Evolutionary conservation across 192 early-diverging fungal species (phyloP).

Genomic region (Umbelopsis sp.): DNA sequence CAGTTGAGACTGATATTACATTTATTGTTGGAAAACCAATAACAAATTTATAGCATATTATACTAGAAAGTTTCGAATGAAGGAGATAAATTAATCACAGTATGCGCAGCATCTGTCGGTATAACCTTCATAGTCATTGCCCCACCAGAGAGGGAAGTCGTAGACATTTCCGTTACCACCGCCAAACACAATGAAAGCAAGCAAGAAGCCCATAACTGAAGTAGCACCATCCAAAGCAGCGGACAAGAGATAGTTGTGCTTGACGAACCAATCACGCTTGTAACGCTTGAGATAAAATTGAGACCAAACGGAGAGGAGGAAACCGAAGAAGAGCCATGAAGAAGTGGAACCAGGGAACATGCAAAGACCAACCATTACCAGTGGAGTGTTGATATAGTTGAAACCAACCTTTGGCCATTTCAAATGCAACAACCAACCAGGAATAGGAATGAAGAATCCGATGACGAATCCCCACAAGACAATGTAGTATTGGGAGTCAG

Average conservation of each 20-base stretch:
- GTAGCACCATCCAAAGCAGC: constrained; percentile 67
- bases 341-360: constrained; percentile 31
- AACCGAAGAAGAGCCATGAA: constrained; percentile 43
- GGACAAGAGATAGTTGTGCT: constrained; percentile 71
- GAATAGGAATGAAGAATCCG: constrained; percentile 51
- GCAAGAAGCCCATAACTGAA: constrained; percentile 42
- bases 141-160: constrained; percentile 39
- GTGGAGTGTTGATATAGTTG: constrained; percentile 47
- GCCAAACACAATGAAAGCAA: constrained; percentile 33
- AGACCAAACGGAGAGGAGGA: constrained; percentile 51
- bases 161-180: constrained; percentile 23
- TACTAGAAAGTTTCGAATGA: neutral
- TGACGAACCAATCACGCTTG: constrained; percentile 55
- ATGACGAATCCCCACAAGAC: constrained; percentile 51
- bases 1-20: neutral
- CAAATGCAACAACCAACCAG: constrained; percentile 45
- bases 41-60: neutral
- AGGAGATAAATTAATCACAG: neutral
- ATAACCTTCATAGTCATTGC: constrained; percentile 22
- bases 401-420: constrained; percentile 52
- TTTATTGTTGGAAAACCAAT: neutral
- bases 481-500: constrained; percentile 42
- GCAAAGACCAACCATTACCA: constrained; percentile 36
- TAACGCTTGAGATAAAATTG: constrained; percentile 48
- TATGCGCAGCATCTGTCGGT: constrained; percentile 16